phyloP scores from a whole-genome alignment of 495 filamentous ascomycete species.

The Xylona heveae region DNA sequence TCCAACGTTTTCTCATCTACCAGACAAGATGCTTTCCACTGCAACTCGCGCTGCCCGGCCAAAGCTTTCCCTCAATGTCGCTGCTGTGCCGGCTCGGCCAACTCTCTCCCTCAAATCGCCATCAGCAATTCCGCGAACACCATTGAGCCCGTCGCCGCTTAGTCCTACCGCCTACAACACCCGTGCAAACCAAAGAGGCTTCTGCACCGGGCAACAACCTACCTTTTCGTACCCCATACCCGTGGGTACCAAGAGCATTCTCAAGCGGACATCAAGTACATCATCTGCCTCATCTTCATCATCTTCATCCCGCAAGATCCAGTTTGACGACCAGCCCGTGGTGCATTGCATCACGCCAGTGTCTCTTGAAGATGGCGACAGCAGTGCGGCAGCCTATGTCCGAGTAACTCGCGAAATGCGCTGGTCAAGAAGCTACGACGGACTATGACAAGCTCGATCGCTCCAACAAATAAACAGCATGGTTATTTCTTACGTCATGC shows the following conservation, averaged over 20 bases:
- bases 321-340: slow-evolving; percentile 1
- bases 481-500: no score
- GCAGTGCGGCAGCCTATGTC: no score
- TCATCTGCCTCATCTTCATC: not conserved
- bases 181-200: slow-evolving; percentile 3
- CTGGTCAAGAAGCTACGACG: slow-evolving; percentile 1
- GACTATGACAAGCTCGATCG: no score
- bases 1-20: no score
- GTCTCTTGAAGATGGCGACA: not conserved
- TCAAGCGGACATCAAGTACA: not conserved
- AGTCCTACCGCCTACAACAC: slow-evolving; percentile 3
- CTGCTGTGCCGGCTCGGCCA: not conserved
- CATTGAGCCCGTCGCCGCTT: not conserved
- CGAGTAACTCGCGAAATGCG: slow-evolving; percentile 1
- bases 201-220: slow-evolving; percentile 1
- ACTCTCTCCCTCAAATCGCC: no score
- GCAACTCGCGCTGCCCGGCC: slow-evolving; percentile 1
- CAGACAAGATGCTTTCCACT: slow-evolving; percentile 3
- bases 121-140: not conserved
- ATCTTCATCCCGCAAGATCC: not conserved
- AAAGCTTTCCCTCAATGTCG: slow-evolving; percentile 3
- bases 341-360: slow-evolving; percentile 5
- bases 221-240: slow-evolving; percentile 1
- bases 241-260: slow-evolving; percentile 3
- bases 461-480: no score